phyloP scores from a whole-genome alignment of 108 stramenopile species.

The Discostella stelligeroides region DNA sequence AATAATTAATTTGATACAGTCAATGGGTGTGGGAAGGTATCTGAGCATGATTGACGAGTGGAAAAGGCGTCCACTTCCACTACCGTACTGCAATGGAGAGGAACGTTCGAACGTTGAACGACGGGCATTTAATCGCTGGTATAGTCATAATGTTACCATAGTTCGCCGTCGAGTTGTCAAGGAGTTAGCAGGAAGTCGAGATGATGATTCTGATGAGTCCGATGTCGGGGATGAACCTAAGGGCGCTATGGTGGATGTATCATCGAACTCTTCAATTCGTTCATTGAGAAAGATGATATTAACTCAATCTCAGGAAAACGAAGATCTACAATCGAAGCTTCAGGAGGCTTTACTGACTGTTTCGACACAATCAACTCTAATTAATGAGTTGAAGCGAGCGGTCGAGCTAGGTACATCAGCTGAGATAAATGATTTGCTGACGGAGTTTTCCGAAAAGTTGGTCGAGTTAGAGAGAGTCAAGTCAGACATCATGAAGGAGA shows the following conservation, averaged over 20 bases:
- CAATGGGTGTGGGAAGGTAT: slow-evolving; percentile 47
- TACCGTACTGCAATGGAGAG: slow-evolving; percentile 35
- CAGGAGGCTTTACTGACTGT: slow-evolving; percentile 46
- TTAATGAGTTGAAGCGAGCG: slow-evolving; percentile 62
- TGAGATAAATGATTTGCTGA: slow-evolving; percentile 67
- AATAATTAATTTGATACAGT: slow-evolving; percentile 46
- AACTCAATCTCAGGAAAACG: slow-evolving; percentile 71
- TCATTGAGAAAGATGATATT: slow-evolving; percentile 60
- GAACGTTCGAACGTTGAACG: slow-evolving; percentile 46
- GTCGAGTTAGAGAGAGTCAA: slow-evolving; percentile 60
- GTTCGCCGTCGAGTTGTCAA: slow-evolving; percentile 72
- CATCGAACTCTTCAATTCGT: slow-evolving; percentile 21
- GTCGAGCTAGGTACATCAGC: slow-evolving; percentile 63
- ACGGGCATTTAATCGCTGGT: slow-evolving; percentile 56
- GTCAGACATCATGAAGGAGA: slow-evolving; percentile 40
- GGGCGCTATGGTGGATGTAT: background rate
- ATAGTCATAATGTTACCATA: slow-evolving; percentile 50
- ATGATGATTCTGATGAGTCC: slow-evolving; percentile 47
- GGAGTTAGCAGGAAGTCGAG: slow-evolving; percentile 56
- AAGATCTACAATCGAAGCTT: slow-evolving; percentile 58
- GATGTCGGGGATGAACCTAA: slow-evolving; percentile 31
- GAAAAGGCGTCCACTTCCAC: slow-evolving; percentile 37
- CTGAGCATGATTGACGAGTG: slow-evolving; percentile 46
- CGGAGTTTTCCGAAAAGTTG: slow-evolving; percentile 60
- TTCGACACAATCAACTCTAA: slow-evolving; percentile 38